Conservation (phyloP, 2,329 filamentous ascomycete species). For the Blastomyces parvus region DNA sequence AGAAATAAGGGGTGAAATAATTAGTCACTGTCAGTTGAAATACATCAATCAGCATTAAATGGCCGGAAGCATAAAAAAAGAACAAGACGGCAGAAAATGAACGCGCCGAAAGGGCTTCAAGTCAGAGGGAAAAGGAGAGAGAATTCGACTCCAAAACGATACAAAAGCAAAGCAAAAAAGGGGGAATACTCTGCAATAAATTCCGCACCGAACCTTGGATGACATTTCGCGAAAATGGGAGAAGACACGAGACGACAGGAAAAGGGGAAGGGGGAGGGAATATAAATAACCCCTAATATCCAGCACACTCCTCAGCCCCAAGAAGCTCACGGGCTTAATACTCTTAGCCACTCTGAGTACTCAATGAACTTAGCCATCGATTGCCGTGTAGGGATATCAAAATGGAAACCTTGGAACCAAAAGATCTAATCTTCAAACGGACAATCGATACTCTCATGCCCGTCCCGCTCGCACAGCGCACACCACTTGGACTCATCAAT, state of each 20-base stretch:
- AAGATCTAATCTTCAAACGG: slow-evolving; percentile 65
- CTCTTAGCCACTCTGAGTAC: not conserved
- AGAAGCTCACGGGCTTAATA: not conserved
- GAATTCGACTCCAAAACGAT: not conserved
- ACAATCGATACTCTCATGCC: slow-evolving; percentile 91
- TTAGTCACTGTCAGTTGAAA: not conserved
- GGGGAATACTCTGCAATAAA: not conserved
- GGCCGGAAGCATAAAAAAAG: not conserved
- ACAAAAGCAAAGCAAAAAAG: not conserved
- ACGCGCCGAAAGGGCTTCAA: not conserved
- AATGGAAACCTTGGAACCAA: not conserved
- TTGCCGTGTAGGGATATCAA: too few relatives aligned
- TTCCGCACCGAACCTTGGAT: not conserved
- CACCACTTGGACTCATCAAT: slow-evolving; percentile 90
- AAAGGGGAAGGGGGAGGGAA: too few relatives aligned
- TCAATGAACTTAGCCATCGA: not conserved
- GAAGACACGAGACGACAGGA: not conserved
- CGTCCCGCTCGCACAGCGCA: slow-evolving; percentile 89
- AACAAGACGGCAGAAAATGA: not conserved
- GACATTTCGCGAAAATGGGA: not conserved
- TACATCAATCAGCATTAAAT: not conserved
- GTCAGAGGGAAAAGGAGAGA: not conserved
- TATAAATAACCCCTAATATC: not conserved
- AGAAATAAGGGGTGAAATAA: not conserved
- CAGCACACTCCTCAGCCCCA: not conserved